Evolutionary conservation across 139 green algal species (phyloP), one percentile per base, ranked within the genome.

Genomic region (Micractinium conductrix): DNA sequence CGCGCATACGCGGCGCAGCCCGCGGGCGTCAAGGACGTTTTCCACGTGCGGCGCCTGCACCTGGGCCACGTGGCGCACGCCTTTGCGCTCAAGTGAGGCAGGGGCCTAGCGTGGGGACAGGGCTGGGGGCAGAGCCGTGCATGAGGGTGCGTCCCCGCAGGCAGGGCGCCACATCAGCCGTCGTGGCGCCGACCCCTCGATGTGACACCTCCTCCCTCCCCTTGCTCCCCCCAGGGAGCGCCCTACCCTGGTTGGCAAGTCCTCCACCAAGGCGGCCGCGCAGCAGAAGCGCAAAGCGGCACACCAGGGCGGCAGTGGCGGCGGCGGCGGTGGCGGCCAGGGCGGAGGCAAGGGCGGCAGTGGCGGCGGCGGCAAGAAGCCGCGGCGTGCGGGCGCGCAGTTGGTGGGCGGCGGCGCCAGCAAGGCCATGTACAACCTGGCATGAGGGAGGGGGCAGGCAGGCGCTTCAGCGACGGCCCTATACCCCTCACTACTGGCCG

Each of bases 31-130:
- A 97, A 96, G 87, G 62, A 90, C 40, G 93, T 98, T 42, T 98
- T 99, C 85, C 92, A 97, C 71, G 89, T 98, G 19, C 94, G 94
- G 40, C 88, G 87, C 28, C 90, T 99, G 79, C 97, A 99, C 89
- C 86, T 99, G 69, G 97, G 97, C 1, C 97, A 99, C 88, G 90
- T 98, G 5, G 97, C 97, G 0, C 88, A 95, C 68, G 93, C 89
- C 48, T 98, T 98, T 86, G 95, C 87, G 1, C 90, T 99, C 44
- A 93, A 85, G 75, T 87, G 75, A 81, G 84, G 4, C 17, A 24
- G 1, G 12, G 72, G 24, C 9, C 37, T 45, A 37, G 37, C 26
- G 24, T 30, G 58, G 26, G 37, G 58, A 19, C 28, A 4, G 8
- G 10, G 42, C 17, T 19, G 6, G n/a, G 65, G 22, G 5, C 5